Evolutionary conservation across 140 eudicot species (phyloP).

Genomic region (Anethum foeniculum): DNA sequence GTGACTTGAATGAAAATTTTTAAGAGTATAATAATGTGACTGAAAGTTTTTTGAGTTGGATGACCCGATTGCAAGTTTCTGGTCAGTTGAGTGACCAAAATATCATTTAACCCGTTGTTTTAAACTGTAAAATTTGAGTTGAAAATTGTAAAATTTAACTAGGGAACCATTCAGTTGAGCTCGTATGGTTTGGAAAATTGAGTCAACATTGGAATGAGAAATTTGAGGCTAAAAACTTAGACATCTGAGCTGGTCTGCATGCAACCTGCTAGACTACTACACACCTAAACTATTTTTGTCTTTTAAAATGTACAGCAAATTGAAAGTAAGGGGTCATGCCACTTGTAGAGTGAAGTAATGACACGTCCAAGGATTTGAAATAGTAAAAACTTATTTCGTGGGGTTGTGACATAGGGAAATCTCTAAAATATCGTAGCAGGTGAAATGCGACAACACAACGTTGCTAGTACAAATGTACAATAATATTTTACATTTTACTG

Average conservation of each 20-base stretch:
- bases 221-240: not conserved
- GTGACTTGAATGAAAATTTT: too few species aligned
- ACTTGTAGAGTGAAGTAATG: not conserved
- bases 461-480: not conserved
- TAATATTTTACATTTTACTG: not conserved
- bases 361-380: not conserved
- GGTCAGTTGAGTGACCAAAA: too few species aligned
- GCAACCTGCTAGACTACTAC: not conserved
- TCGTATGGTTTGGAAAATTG: not conserved
- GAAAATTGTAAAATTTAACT: not conserved
- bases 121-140: not conserved
- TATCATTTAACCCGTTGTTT: too few species aligned
- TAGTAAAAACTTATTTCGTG: not conserved
- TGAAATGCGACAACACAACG: not conserved
- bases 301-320: not conserved
- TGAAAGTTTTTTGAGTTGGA: too few species aligned
- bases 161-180: not conserved
- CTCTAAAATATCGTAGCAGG: not conserved
- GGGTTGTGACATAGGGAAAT: not conserved
- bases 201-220: not conserved
- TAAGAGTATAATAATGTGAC: too few species aligned
- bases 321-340: not conserved
- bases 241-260: not conserved
- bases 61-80: too few species aligned
- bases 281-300: not conserved